Evolutionary conservation across 2,329 filamentous ascomycete genomes (phyloP).

Genomic region (Diaporthe destruens): DNA sequence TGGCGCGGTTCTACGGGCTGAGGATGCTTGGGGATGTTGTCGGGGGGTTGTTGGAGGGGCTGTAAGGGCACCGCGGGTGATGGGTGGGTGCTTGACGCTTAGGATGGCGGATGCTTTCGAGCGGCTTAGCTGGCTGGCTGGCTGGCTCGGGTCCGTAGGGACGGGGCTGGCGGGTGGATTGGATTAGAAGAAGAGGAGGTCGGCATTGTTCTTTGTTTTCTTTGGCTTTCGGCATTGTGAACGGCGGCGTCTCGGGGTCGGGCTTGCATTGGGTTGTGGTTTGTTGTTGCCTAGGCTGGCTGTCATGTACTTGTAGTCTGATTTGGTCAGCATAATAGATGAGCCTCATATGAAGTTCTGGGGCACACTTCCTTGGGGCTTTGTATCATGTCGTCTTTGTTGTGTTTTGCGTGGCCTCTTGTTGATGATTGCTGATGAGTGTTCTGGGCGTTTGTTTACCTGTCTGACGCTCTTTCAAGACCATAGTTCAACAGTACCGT

Average conservation of each 20-base stretch:
- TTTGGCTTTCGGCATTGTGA: not conserved
- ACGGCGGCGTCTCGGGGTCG: not conserved
- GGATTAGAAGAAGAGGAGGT: no score
- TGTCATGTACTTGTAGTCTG: no score
- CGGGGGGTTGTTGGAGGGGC: constrained; percentile 66
- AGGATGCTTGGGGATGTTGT: constrained; percentile 85
- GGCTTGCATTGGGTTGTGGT: not conserved
- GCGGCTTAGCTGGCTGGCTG: no score
- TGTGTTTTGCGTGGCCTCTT: not conserved
- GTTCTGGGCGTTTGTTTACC: not conserved
- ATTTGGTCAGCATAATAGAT: not conserved
- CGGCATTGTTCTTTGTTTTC: not conserved
- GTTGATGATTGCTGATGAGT: not conserved
- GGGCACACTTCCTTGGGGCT: not conserved
- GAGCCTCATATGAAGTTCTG: not conserved
- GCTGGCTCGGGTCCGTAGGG: no score
- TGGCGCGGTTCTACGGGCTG: constrained; percentile 83
- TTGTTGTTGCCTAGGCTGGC: not conserved
- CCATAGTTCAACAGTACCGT: no score
- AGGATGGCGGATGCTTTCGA: no score
- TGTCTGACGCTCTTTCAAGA: no score
- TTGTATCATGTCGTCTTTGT: not conserved
- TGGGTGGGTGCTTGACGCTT: not conserved
- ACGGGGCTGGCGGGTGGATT: not conserved
- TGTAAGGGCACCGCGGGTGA: constrained; percentile 49